Percentiles rank a stretch among this genome's conserved stretches.
These are phyloP conservation scores for Viola pubescens DNA, from an alignment of 441 rosid genomes.

Conservation along the genomic window DNA sequence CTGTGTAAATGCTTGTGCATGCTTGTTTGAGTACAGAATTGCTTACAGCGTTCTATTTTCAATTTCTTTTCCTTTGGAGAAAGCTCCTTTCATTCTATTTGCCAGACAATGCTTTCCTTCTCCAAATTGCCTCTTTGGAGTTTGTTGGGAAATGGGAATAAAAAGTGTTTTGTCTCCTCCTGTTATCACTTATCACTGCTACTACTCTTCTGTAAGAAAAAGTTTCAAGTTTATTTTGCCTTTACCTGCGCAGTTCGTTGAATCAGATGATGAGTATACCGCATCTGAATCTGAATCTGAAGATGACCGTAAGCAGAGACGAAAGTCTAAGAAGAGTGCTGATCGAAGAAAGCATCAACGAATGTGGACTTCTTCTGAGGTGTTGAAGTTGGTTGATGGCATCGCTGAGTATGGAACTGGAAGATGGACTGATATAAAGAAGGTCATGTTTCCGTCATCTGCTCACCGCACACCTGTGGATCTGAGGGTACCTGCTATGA, in stretches of 20 bases:
- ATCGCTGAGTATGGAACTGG: slow-evolving; percentile 80
- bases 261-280: slow-evolving; percentile 33
- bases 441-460: slow-evolving; percentile 50
- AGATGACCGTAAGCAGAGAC: slow-evolving; percentile 30
- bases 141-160: background rate
- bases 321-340: slow-evolving; percentile 29
- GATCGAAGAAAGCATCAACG: slow-evolving; percentile 85
- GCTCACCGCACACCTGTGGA: slow-evolving; percentile 81
- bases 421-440: slow-evolving; percentile 91
- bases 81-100: too few species aligned
- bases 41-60: background rate
- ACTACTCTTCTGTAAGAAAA: background rate
- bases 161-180: background rate
- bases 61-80: background rate
- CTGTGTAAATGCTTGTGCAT: background rate
- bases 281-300: slow-evolving; percentile 43
- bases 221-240: slow-evolving; percentile 6
- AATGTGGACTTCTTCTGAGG: slow-evolving; percentile 81
- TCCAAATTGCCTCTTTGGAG: background rate
- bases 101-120: background rate
- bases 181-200: background rate
- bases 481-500: slow-evolving; percentile 58
- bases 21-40: background rate
- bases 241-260: slow-evolving; percentile 26
- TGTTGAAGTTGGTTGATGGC: slow-evolving; percentile 72